Base-by-base conservation (phyloP, 176 grass and related monocot genomes). In the Hsuehochloa calcarea region DNA sequence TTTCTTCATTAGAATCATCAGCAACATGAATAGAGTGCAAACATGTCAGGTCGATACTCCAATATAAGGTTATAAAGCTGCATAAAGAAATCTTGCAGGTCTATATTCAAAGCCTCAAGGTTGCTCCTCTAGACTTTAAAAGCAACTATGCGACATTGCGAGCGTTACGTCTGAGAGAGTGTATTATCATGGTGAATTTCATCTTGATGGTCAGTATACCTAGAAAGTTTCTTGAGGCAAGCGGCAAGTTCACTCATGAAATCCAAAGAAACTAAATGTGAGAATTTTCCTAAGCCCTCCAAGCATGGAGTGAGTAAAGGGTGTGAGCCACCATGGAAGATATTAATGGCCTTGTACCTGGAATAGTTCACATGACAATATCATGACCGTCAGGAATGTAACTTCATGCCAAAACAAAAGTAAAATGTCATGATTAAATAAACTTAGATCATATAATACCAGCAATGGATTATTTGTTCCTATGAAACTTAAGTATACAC, bases 1-100 rank as follows among this genome's bases (percentile, higher is more conserved):
- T 10, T 39, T 70, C 19, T 68, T 78, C 61, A 16, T 58, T 35
- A 29, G 20, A 52, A 65, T 29, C 31, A 80, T 40, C 50, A 80
- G 17, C 16, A 23, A 72, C 50, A 52, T 16, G 6, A 76, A 56
- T 65, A 73, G 26, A 37, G 70, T 45, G 5, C n/a, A 74, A 80
- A 96, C 93, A 91, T 99, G 86, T 94, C 84, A 75, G 93, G 96
- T n/a, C 88, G 92, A 87, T 99, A 96, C 70, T 99, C 93, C 71
- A 99, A 52, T 80, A 99, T 76, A 74, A 94, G 93, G 79, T 92
- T 99, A 90, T 91, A 99, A 64, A 96, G 80, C 81, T 92, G 96
- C 29, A 96, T 84, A 76, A 96, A 99, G 83, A 94, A 99, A 71
- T 99, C 93, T 75, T 96, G 91, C 62, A 98, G 62, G 84, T 94